Conservation (phyloP, 805 yeast genomes). For the Saturnispora serradocipensis region DNA sequence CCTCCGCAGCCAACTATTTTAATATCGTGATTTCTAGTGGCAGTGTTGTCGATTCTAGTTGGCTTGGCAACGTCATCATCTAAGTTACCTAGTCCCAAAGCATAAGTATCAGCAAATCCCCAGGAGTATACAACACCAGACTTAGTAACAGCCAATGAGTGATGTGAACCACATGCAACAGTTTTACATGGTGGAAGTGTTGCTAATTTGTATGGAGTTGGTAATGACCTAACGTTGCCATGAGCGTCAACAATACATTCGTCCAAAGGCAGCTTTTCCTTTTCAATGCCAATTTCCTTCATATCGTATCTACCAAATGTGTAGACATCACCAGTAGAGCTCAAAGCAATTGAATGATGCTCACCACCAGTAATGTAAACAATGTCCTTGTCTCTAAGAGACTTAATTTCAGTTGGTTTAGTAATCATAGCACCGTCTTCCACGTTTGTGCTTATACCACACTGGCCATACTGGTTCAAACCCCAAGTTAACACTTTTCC, state of each 20-base stretch:
- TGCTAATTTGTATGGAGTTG: slow-evolving; percentile 65
- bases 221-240: slow-evolving; percentile 76
- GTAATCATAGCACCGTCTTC: slow-evolving; percentile 80
- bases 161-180: slow-evolving; percentile 85
- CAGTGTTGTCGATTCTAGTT: slow-evolving; percentile 86
- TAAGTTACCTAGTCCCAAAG: slow-evolving; percentile 81
- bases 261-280: slow-evolving; percentile 55
- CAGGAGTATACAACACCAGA: slow-evolving; percentile 87
- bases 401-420: slow-evolving; percentile 65
- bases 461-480: slow-evolving; percentile 91
- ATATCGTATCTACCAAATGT: slow-evolving; percentile 90
- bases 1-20: slow-evolving; percentile 86
- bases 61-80: slow-evolving; percentile 85
- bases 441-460: slow-evolving; percentile 61
- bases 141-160: slow-evolving; percentile 73
- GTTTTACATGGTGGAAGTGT: slow-evolving; percentile 47
- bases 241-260: slow-evolving; percentile 66
- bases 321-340: slow-evolving; percentile 63
- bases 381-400: slow-evolving; percentile 50
- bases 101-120: slow-evolving; percentile 98
- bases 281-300: slow-evolving; percentile 81
- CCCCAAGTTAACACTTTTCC: slow-evolving; percentile 87
- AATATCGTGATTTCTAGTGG: slow-evolving; percentile 74
- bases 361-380: slow-evolving; percentile 81
- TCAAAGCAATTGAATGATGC: slow-evolving; percentile 79